Base-by-base conservation (phyloP, 139 green algal genomes). In the Mesostigma viride region DNA sequence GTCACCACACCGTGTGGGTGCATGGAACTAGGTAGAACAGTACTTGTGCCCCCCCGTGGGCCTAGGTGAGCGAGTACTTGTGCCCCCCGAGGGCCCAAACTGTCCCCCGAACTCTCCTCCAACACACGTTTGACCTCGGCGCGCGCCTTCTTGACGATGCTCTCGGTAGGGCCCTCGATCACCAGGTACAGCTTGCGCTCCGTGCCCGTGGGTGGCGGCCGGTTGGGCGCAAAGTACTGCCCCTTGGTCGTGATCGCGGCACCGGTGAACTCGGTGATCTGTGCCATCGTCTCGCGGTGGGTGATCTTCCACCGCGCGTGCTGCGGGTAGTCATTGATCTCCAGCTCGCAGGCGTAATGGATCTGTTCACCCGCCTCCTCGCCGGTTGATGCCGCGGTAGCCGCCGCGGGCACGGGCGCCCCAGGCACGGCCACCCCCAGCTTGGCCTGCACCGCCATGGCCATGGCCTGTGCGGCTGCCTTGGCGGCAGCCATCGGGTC, bases 281-380 rank as follows among this genome's bases (percentile, higher is more conserved):
- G 58, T 17, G 71, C 67, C n/a, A 97, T 79, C 1, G 84, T 87
- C 22, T 96, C 88, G 47, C 86, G 85, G 70, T 98, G 91, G 17
- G 92, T 97, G 27, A 95, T 82, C 87, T 96, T 78, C 60, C 65
- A 82, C 35, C 76, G 57, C 27, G 76, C 89, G 51, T 95, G 83
- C 87, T 98, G 92, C 33, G 90, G 89, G 82, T 97, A 97, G 82
- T 98, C 92, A 67, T 98, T 98, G 80, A 98, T 97, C 71, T 96
- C 91, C 46, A 98, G 73, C 78, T 97, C 92, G 5, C 81, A 73
- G 71, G 94, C 84, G 76, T 86, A 97, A 69, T 91, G 84, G 36
- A 30, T 57, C 27, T 34, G 46, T 24, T 58, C 51, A 2, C 26
- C 32, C 14, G 36, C 70, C 32, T 74, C 20, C 5, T 35, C 27